Conservation (phyloP, 805 yeast genomes). For the Wickerhamiella occidentalis region DNA sequence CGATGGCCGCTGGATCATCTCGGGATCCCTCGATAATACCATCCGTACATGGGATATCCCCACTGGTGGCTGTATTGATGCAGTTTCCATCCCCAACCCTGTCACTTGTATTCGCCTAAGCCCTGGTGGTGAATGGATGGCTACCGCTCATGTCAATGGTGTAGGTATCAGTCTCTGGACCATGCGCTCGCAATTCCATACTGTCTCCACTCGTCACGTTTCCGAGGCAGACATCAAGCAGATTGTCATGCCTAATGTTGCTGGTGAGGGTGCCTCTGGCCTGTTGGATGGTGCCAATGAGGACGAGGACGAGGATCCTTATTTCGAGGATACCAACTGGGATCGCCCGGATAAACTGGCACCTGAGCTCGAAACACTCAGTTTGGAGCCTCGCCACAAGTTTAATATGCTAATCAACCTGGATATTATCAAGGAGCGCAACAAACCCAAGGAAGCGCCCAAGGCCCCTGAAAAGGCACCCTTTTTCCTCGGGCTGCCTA, state of each 20-base stretch:
- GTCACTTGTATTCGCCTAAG: slow-evolving; percentile 72
- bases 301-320: slow-evolving; percentile 25
- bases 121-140: slow-evolving; percentile 78
- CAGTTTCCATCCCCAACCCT: slow-evolving; percentile 63
- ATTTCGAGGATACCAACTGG: slow-evolving; percentile 30
- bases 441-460: slow-evolving; percentile 81
- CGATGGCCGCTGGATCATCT: slow-evolving; percentile 89
- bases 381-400: slow-evolving; percentile 64
- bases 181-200: slow-evolving; percentile 68
- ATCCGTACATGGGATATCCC: slow-evolving; percentile 96
- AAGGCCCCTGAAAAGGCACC: slow-evolving; percentile 71
- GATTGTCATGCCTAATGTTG: slow-evolving; percentile 55
- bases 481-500: slow-evolving; percentile 50
- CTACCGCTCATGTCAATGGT: slow-evolving; percentile 83
- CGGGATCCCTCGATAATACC: slow-evolving; percentile 73
- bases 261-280: slow-evolving; percentile 66
- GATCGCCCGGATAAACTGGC: slow-evolving; percentile 42
- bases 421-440: slow-evolving; percentile 73
- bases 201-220: slow-evolving; percentile 57
- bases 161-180: slow-evolving; percentile 91
- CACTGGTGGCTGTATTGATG: slow-evolving; percentile 93
- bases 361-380: slow-evolving; percentile 53
- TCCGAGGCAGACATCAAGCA: slow-evolving; percentile 49
- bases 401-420: slow-evolving; percentile 67
- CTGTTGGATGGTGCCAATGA: slow-evolving; percentile 60